phyloP scores from a whole-genome alignment of 177 flowering plant genomes.

The Vitis hybrid region DNA sequence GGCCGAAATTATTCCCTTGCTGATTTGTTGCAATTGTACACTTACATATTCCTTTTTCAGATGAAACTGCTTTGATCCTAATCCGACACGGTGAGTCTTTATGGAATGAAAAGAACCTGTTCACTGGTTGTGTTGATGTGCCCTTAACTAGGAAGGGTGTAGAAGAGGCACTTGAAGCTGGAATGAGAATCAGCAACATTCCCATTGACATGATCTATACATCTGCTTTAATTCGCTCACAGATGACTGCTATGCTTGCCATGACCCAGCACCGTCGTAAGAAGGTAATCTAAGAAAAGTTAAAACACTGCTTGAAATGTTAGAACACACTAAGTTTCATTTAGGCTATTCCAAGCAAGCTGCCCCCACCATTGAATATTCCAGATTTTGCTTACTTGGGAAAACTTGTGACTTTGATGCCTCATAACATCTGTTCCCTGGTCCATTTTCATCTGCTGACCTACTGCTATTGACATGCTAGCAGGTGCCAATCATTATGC shows the following conservation, averaged over 20 bases:
- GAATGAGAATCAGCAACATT: conserved; percentile 90
- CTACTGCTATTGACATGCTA: background rate
- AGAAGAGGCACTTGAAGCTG: conserved; percentile 98
- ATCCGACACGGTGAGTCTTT: conserved; percentile 95
- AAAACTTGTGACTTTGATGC: background rate
- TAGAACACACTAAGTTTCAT: background rate
- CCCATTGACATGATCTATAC: conserved; percentile 94
- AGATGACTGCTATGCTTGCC: conserved; percentile 99
- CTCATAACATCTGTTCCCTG: background rate
- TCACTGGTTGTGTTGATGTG: conserved; percentile 98
- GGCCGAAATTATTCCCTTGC: background rate
- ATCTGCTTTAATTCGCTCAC: conserved; percentile 90
- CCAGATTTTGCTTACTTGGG: too few relatives aligned
- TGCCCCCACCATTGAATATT: too few relatives aligned
- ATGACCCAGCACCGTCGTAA: conserved; percentile 97
- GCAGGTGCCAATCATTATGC: conserved; percentile 93
- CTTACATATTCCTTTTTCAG: conserved; percentile 32
- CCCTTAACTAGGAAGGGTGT: conserved; percentile 91
- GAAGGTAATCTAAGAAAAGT: conserved; percentile 51
- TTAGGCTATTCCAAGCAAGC: background rate
- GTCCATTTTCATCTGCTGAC: background rate
- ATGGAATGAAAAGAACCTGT: conserved; percentile 95
- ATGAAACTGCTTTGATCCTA: conserved; percentile 83
- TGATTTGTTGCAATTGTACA: background rate
- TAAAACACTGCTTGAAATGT: too few relatives aligned